A percentile compares a stretch with the other conserved stretches of the same genome.
Conservation (phyloP, 345 rosid species). For the Brassica cretica region DNA sequence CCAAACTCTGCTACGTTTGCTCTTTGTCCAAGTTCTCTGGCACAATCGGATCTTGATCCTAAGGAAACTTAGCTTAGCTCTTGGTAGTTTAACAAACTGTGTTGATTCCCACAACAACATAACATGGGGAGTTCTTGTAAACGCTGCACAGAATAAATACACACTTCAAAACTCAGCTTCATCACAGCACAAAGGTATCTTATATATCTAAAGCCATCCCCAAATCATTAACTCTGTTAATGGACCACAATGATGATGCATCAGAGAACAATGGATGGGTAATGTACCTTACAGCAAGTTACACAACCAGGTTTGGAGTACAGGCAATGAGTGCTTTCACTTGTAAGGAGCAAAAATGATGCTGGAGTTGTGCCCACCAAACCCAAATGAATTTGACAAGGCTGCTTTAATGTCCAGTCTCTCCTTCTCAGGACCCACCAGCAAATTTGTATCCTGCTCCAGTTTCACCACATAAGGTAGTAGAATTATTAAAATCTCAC, state of each 20-base stretch:
- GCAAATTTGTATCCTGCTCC: conserved; percentile 63
- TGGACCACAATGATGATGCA: conserved; percentile 11
- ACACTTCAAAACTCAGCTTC: conserved; percentile 16
- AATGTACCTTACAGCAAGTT: conserved; percentile 43
- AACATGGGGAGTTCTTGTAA: conserved; percentile 39
- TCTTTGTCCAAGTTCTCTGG: conserved; percentile 29
- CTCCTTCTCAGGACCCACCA: conserved; percentile 89
- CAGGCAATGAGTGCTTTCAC: conserved; percentile 35
- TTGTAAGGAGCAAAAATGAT: conserved; percentile 92
- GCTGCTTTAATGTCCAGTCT: conserved; percentile 78
- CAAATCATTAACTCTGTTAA: neutral
- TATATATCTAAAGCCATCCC: neutral
- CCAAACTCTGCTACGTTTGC: conserved; percentile 34
- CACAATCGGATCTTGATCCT: conserved; percentile 28
- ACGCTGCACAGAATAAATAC: conserved; percentile 27
- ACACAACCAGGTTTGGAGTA: conserved; percentile 33
- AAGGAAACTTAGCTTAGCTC: conserved; percentile 29
- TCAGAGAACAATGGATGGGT: neutral
- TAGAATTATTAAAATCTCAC: neutral
- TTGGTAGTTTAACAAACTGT: conserved; percentile 31
- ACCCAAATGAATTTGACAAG: conserved; percentile 86
- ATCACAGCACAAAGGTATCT: conserved; percentile 5
- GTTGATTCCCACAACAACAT: conserved; percentile 22
- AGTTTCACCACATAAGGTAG: conserved; percentile 6
- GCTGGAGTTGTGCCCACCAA: conserved; percentile 98